Base-by-base conservation (phyloP, 2,329 filamentous ascomycete genomes). In the Neopestalotiopsis clavispora region DNA sequence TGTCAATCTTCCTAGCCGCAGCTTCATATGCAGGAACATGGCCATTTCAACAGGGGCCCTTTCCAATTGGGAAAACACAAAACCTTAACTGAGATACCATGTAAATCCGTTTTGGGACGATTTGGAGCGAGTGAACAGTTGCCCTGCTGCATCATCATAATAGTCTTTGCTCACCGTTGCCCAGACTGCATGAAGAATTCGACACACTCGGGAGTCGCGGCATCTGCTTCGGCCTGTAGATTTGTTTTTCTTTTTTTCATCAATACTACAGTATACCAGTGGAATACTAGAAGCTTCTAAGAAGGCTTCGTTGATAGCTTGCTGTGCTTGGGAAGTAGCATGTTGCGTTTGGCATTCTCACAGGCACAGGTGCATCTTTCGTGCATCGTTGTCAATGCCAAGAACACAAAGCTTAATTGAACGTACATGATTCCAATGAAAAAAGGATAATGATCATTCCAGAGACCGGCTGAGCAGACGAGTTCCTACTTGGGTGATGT, bases 11-110 rank as follows among this genome's bases (percentile, higher is more conserved):
- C 57, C 30, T 59, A 3, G 20, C 57, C 30, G 57, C 23, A 59
- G 57, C 57, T 34, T 28, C 57, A 59, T 34, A 59, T 59, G 57
- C 57, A 59, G 57, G 57, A 59, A 59, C 57, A 30, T 34, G 30
- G 30, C 13, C 57, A 10, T 20, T 34, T 30, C n/a, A 30, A 14
- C 57, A 30, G 13, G 23, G 30, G 20, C 10, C 20, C 6, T 23
- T 4, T 34, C 17, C 49, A 7, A 56, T 17, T 59, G 10, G 30
- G 23, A 4, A 59, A 52, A 52, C n/a, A 4, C 45, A 52, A n/a
- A 20, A 23, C 45, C 45, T 52, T 20, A 52, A 52, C 9, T 20
- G 45, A 52, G 45, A 52, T 23, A n/a, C 45, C 45, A 52, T 52
- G 17, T 17, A 23, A 38, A 6, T n/a, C 45, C 45, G n/a, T 3